Base-by-base conservation (phyloP, 331 rosid genomes). In the Malus hybrid region DNA sequence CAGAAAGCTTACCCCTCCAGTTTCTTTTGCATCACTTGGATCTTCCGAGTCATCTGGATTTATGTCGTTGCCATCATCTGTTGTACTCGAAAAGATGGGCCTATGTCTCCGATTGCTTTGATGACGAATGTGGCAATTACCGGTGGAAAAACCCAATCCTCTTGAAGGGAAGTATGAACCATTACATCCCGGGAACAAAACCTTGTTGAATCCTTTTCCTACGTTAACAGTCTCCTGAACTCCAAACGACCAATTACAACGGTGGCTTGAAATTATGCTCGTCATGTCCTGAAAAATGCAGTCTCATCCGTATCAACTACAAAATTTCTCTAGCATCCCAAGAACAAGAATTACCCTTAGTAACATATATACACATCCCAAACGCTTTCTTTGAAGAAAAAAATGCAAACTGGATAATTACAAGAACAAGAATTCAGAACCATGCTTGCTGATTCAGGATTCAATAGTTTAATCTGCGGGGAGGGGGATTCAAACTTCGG, bases 211-310 rank as follows among this genome's bases (percentile, higher is more conserved):
- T 79, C 78, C 82, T 78, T 80, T 85, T 78, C 78, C 82, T 78
- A 83, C 82, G 63, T 71, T 79, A 16, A 75, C 67, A 56, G 84
- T 83, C 71, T 85, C 89, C 67, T 81, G 95, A 82, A 94, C 76
- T 82, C 88, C 86, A 50, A 84, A 70, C 14, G 91, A 84, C 91
- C 96, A 91, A 80, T 80, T 80, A 76, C 90, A 87, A 76, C 76
- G 96, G 80, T 88, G 85, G 84, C 92, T 83, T 11, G 97, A 90
- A 79, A 88, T 79, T 70, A 88, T 76, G 82, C 83, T 90, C 91
- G 89, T 93, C 85, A 87, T 90, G 62, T 70, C 86, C 91, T 85
- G 90, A 84, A 67, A 29, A 60, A 14, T 13, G 11, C 10, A 73
- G 20, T 13, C 20, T 15, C n/a, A 18, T 18, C 50, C 4, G 27